Conservation (phyloP, 192 early-diverging fungal species). For the Powellomyces hirtus region DNA sequence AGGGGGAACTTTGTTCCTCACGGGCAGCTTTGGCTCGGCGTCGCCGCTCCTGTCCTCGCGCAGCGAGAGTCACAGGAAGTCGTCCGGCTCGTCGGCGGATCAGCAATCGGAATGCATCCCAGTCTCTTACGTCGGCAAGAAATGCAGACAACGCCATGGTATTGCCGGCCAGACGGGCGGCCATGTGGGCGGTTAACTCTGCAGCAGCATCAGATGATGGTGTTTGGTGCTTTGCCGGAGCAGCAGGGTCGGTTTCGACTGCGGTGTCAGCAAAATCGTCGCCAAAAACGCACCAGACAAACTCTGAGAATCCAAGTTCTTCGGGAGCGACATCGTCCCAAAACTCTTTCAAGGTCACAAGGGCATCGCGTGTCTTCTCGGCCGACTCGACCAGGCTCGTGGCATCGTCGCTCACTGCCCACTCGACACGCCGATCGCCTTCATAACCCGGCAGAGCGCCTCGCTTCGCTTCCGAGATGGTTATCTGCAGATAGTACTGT, state of each 20-base stretch:
- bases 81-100: conserved; percentile 21
- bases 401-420: conserved; percentile 3
- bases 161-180: conserved; percentile 12
- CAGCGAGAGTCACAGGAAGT: neutral
- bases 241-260: neutral
- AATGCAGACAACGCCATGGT: conserved; percentile 22
- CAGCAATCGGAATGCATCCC: conserved; percentile 32
- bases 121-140: conserved; percentile 33
- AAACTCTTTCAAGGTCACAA: conserved; percentile 13
- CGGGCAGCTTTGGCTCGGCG: neutral
- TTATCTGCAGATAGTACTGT: conserved; percentile 13
- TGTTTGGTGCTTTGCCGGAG: neutral
- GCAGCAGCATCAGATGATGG: neutral
- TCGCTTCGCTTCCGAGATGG: conserved; percentile 12
- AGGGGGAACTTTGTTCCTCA: neutral
- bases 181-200: conserved; percentile 4
- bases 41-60: conserved; percentile 10
- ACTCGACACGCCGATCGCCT: conserved; percentile 26
- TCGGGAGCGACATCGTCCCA: conserved; percentile 25
- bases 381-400: neutral
- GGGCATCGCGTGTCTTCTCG: neutral
- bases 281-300: conserved; percentile 26
- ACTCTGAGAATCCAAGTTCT: conserved; percentile 18
- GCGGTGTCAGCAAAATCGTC: conserved; percentile 1
- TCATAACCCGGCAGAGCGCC: conserved; percentile 28